These are phyloP conservation scores for Sclerotinia spermophila DNA, from an alignment of 2,329 filamentous ascomycete species.

Conservation along the genomic window DNA sequence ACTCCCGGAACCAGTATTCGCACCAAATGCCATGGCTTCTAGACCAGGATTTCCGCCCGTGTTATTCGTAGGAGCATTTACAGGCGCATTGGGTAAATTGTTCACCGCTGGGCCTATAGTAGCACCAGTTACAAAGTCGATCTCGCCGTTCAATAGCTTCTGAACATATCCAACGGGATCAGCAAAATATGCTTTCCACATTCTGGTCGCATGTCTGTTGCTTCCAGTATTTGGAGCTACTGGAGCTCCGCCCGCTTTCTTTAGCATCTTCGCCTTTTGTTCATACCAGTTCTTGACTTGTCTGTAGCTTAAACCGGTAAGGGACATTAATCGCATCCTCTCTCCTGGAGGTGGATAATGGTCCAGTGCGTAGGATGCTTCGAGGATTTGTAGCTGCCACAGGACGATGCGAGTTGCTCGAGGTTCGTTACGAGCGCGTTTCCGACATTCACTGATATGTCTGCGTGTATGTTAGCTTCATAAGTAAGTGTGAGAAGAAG, in stretches of 20 bases:
- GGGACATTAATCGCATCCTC: not conserved
- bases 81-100: not conserved
- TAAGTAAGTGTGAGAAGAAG: not conserved
- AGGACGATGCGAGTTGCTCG: not conserved
- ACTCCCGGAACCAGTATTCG: not conserved
- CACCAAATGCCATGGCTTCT: not conserved
- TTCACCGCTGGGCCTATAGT: not conserved
- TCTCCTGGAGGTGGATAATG: not conserved
- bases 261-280: not conserved
- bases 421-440: not conserved
- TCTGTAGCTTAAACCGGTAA: not conserved
- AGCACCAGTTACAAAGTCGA: not conserved
- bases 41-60: not conserved
- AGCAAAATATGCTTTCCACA: not conserved
- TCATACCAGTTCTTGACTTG: slow-evolving; percentile 5
- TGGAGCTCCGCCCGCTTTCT: not conserved
- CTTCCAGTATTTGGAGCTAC: not conserved
- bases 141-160: not conserved
- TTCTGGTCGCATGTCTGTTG: not conserved
- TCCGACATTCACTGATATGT: not conserved
- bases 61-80: not conserved
- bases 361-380: not conserved
- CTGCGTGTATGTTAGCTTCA: slow-evolving; percentile 2
- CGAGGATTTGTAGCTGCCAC: not conserved
- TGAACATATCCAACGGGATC: not conserved